Evolutionary conservation across 441 rosid species (phyloP).

Genomic region (Monsonia emarginata): DNA sequence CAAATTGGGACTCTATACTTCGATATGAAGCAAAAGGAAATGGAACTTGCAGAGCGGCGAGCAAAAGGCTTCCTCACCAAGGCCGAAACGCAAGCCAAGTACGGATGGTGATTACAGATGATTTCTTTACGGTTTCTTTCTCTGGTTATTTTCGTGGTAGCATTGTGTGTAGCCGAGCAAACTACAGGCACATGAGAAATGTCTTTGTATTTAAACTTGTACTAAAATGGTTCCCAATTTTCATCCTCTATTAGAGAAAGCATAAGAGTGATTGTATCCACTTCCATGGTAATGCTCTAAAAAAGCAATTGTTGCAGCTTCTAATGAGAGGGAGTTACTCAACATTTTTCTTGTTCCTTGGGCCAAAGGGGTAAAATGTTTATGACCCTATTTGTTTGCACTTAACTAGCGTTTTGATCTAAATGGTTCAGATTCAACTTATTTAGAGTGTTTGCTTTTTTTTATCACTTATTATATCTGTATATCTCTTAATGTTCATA

Average conservation of each 20-base stretch:
- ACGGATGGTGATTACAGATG: constrained; percentile 59
- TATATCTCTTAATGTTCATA: too few relatives aligned
- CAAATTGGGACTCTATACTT: constrained; percentile 65
- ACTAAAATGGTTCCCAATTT: not conserved
- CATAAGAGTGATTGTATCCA: not conserved
- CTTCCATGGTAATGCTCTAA: too few relatives aligned
- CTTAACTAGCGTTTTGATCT: too few relatives aligned
- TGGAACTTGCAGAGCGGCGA: constrained; percentile 68
- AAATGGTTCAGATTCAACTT: too few relatives aligned
- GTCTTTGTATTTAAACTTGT: not conserved
- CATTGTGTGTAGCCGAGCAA: not conserved
- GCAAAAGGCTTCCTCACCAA: constrained; percentile 71
- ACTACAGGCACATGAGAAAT: not conserved
- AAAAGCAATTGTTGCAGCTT: too few relatives aligned
- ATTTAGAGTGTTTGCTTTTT: too few relatives aligned
- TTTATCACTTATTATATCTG: too few relatives aligned
- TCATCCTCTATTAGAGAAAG: not conserved
- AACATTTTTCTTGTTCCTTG: too few relatives aligned
- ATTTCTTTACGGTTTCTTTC: not conserved
- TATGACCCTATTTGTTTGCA: too few relatives aligned
- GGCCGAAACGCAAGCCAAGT: constrained; percentile 82
- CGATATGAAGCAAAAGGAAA: constrained; percentile 85
- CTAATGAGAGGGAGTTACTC: too few relatives aligned
- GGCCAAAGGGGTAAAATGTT: too few relatives aligned
- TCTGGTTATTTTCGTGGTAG: not conserved